Conservation (phyloP, 768 basidiomycete species). For the Collybia mongolica region DNA sequence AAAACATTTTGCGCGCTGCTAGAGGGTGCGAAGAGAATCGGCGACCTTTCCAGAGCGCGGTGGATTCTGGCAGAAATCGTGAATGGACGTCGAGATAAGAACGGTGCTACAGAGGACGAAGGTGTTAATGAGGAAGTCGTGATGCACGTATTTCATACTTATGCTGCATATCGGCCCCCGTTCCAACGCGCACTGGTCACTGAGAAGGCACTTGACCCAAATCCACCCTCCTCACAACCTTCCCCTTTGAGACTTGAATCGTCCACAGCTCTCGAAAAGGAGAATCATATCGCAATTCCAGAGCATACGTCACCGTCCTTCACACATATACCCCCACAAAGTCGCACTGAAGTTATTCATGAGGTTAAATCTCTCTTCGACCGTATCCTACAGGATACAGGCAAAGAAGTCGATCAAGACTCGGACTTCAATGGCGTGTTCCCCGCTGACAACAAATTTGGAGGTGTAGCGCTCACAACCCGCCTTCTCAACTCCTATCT, state of each 20-base stretch:
- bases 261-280: conserved; percentile 2
- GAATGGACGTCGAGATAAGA: conserved; percentile 25
- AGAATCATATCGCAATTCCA: neutral
- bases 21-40: conserved; percentile 84
- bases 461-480: conserved; percentile 53
- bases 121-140: conserved; percentile 67
- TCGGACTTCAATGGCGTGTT: conserved; percentile 10
- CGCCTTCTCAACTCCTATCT: conserved; percentile 79
- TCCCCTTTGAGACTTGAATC: neutral
- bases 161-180: conserved; percentile 76
- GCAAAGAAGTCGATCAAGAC: conserved; percentile 4
- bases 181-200: conserved; percentile 54
- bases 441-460: conserved; percentile 42
- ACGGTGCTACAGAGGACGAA: conserved; percentile 21
- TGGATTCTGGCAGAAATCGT: conserved; percentile 93
- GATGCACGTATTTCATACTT: conserved; percentile 84
- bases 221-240: neutral
- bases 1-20: conserved; percentile 82
- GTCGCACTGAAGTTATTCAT: conserved; percentile 62
- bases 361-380: conserved; percentile 70
- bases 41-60: conserved; percentile 78
- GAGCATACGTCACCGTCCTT: conserved; percentile 20
- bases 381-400: conserved; percentile 50
- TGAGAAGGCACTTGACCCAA: conserved; percentile 27
- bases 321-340: conserved; percentile 70